Evolutionary conservation across 2,329 filamentous ascomycete species (phyloP), one percentile per base, ranked within the genome.

Genomic region (Hypoxylon sp.): DNA sequence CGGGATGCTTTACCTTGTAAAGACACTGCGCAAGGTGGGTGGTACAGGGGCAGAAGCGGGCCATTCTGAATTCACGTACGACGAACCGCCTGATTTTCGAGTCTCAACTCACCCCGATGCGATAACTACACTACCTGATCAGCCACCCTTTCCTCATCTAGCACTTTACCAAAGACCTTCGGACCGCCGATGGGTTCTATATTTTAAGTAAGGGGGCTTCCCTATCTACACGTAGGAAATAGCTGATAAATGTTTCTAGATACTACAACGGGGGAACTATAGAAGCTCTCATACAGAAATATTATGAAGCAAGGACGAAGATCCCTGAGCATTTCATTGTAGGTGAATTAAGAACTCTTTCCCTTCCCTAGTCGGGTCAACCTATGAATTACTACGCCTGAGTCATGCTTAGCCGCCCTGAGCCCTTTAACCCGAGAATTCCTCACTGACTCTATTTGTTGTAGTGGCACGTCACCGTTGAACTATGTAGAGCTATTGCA

Each of bases 321-420:
- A 50, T 66, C 6, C 63, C 58, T 2, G 63, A 62, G n/a, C 19
- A 25, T 21, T 66, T 66, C 11, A 62, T 66, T 25, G 38, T 43
- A 43, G 7, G 38, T 19, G 6, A 19, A 43, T 21, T 11, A 10
- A 17, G 38, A 43, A 17, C 38, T 17, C 5, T 19, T 21, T 43
- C 19, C 5, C 14, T 4, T 43, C 17, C 19, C 38, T 43, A 17
- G 17, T 43, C 38, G 6, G 7, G 7, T 7, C 19, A 3, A 21
- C 17, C 38, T 7, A 43, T 17, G n/a, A 43, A 43, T 10, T 43
- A 9, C 9, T 43, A 1, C 17, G 4, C 6, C 38, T 9, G 2
- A 17, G 9, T 11, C 3, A 43, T 19, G 17, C 17, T 10, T 21
- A 19, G 6, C 19, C 17, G 17, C 5, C n/a, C 7, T 43, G 7